Conservation (phyloP, 2,329 filamentous ascomycete genomes). For the Aspergillus piperis region DNA sequence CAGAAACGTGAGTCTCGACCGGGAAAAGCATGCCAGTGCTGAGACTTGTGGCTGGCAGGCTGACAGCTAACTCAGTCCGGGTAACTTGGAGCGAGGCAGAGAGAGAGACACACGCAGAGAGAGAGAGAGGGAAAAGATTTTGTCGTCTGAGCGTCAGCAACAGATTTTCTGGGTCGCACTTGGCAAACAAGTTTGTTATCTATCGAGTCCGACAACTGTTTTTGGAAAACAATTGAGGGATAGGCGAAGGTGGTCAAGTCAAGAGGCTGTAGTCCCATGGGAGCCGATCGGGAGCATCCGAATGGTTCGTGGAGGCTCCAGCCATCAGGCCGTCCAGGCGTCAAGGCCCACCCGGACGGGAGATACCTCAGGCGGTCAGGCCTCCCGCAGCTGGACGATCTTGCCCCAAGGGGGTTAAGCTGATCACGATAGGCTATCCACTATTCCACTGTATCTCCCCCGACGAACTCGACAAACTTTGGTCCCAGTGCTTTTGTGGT, state of each 20-base stretch:
- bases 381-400: neutral
- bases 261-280: neutral
- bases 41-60: neutral
- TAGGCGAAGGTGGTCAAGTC: too few species aligned
- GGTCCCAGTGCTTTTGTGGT: too few species aligned
- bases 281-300: conserved; percentile 15
- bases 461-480: too few species aligned
- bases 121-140: neutral
- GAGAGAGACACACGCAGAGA: too few species aligned
- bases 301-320: conserved; percentile 12
- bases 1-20: neutral
- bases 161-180: too few species aligned
- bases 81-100: neutral
- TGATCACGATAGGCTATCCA: too few species aligned
- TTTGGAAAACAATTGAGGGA: neutral
- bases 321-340: neutral
- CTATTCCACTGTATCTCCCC: too few species aligned
- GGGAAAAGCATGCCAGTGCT: neutral
- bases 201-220: too few species aligned
- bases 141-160: neutral
- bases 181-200: too few species aligned
- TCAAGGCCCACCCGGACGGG: neutral
- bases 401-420: neutral
- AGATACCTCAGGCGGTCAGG: neutral
- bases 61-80: neutral